These are phyloP conservation scores for Ascomycota sp. DNA, from an alignment of 2,329 filamentous ascomycete genomes.

Conservation along the genomic window DNA sequence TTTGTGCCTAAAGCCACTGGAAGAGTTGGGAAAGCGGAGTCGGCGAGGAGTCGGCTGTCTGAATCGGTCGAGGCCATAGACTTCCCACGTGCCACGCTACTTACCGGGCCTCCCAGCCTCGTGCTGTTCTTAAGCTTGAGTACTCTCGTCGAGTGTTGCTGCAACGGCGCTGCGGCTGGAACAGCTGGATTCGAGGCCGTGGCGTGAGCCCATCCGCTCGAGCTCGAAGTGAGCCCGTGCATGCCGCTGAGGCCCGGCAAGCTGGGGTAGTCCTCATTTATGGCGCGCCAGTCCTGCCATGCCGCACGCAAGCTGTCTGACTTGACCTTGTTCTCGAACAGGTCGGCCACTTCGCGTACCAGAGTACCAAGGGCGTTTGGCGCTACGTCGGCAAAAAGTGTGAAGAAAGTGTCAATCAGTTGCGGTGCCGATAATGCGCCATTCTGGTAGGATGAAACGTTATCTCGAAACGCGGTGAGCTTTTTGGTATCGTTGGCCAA, in stretches of 20 bases:
- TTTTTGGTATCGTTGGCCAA: conserved; percentile 60
- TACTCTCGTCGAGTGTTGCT: conserved; percentile 31
- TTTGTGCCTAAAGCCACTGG: no score
- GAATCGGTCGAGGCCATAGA: background rate
- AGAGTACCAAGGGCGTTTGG: conserved; percentile 71
- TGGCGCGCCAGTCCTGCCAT: conserved; percentile 89
- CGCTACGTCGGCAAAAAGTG: conserved; percentile 59
- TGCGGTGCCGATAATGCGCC: conserved; percentile 50
- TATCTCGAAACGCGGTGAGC: conserved; percentile 54
- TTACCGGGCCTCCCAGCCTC: conserved; percentile 16
- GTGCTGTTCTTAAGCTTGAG: conserved; percentile 40
- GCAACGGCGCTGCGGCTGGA: conserved; percentile 17
- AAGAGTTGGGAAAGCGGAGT: no score
- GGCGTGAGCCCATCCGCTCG: conserved; percentile 38
- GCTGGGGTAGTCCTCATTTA: conserved; percentile 88
- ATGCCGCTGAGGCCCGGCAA: conserved; percentile 57
- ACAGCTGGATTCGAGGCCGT: conserved; percentile 33
- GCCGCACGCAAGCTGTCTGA: conserved; percentile 55
- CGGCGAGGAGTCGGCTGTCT: no score
- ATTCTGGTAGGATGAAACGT: conserved; percentile 60
- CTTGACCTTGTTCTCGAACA: conserved; percentile 71
- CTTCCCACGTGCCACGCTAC: no score
- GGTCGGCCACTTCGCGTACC: conserved; percentile 75
- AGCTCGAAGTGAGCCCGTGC: conserved; percentile 36
- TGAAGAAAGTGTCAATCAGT: conserved; percentile 73